phyloP scores from a whole-genome alignment of 768 basidiomycete species.

The Ephemerocybe angulata region DNA sequence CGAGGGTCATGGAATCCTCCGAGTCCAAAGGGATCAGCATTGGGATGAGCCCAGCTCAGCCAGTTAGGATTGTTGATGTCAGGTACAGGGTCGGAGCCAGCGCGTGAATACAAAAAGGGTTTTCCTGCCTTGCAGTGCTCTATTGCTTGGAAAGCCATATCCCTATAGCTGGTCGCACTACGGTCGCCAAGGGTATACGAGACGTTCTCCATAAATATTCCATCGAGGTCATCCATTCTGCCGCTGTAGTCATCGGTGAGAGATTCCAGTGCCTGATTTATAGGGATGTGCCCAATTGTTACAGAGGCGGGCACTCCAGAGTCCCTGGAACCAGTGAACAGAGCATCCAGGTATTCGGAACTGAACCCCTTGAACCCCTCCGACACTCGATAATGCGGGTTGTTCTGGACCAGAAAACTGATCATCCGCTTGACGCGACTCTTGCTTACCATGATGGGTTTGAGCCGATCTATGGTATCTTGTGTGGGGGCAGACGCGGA shows the following conservation, averaged over 20 bases:
- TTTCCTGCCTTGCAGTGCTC: not conserved
- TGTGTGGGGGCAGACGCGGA: not conserved
- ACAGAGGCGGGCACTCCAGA: not conserved
- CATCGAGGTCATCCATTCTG: no score
- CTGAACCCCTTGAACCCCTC: not conserved
- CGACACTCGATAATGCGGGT: not conserved
- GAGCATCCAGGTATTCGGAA: not conserved
- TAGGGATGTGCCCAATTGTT: not conserved
- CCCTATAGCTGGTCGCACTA: not conserved
- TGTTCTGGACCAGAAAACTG: not conserved
- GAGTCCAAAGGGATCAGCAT: no score
- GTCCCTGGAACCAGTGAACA: not conserved
- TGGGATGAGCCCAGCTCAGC: not conserved
- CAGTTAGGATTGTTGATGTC: not conserved
- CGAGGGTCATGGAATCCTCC: slow-evolving; percentile 13
- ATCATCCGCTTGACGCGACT: not conserved
- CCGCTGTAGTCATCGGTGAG: not conserved
- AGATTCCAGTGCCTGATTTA: not conserved
- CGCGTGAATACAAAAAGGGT: not conserved
- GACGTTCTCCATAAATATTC: not conserved
- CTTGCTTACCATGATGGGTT: not conserved
- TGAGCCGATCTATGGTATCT: not conserved
- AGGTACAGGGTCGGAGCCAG: not conserved
- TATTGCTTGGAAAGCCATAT: not conserved
- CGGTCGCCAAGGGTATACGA: not conserved